Conservation (phyloP, 306 rosid genomes). For the Dalbergia oliveri region DNA sequence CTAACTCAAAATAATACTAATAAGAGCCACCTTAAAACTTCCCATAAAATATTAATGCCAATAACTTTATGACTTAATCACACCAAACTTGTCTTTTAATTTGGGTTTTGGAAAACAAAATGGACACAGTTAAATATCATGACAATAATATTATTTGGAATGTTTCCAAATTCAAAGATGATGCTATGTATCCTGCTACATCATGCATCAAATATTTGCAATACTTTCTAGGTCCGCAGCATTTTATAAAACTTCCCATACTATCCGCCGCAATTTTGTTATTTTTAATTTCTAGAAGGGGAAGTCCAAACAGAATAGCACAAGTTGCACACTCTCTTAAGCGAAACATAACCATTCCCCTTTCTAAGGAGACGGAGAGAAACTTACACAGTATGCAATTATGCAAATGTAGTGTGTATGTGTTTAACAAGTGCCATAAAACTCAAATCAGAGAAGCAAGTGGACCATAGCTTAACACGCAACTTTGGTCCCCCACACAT, state of each 20-base stretch:
- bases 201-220: not conserved
- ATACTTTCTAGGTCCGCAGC: not conserved
- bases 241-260: not conserved
- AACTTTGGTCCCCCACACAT: not conserved
- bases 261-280: not conserved
- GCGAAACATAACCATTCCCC: too few species aligned
- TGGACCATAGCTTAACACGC: not conserved
- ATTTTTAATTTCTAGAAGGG: not conserved
- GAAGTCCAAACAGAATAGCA: not conserved
- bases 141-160: not conserved
- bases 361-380: too few species aligned
- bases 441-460: constrained; percentile 7
- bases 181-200: not conserved
- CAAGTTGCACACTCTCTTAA: not conserved
- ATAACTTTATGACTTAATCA: too few species aligned
- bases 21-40: too few species aligned
- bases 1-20: too few species aligned
- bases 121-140: too few species aligned
- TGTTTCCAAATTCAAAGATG: not conserved
- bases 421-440: not conserved
- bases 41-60: too few species aligned
- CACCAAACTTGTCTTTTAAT: not conserved
- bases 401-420: too few species aligned
- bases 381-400: too few species aligned
- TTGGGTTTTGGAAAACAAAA: too few species aligned